Base-by-base conservation (phyloP, 2,329 filamentous ascomycete genomes). In the Setomelanomma holmii region DNA sequence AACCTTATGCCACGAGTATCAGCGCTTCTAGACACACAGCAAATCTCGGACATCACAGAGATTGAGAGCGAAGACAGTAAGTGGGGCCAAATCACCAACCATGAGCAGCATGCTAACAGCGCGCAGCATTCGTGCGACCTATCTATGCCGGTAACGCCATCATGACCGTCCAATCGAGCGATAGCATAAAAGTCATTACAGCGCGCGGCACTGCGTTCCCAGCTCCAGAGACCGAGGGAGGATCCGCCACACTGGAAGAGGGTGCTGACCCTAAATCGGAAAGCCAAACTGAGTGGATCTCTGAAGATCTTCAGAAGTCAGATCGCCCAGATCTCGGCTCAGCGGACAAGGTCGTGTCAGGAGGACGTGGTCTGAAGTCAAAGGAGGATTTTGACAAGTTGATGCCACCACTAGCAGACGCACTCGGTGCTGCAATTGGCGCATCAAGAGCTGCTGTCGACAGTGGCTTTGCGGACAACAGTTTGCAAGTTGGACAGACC, bases 121-220 rank as follows among this genome's bases (percentile, higher is more conserved):
- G 12, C 27, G 20, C 56, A 85, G 84, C 91, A 11, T 99, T 99
- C 69, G 89, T 97, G 49, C 89, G 95, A 51, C 93, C 95, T 22
- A 97, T 99, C 71, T 99, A 99, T 75, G 95, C 95, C 51, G 95
- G 95, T 49, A 99, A 99, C 73, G 95, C 93, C 41, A 96, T 99
- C 70, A 86, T 96, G 30, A 99, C 95, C 8, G 93, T 99, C 53
- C 90, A 98, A 77, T 96, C 92, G 2, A 85, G 85, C 58, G 95
- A 99, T 71, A 73, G 82, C 14, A 85, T 91, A 75, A 99, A 98
- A 79, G 74, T 98, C 47, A 84, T 99, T 68, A 99, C 95, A 30
- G 89, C 98, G 59, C 89, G 95, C 71, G 93, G 92, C 60, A 98
- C 95, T 3, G 90, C 95, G 0, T 99, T 99, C 79, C 83, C 91